phyloP scores from a whole-genome alignment of 2,329 filamentous ascomycete genomes.

The Apiospora marii region DNA sequence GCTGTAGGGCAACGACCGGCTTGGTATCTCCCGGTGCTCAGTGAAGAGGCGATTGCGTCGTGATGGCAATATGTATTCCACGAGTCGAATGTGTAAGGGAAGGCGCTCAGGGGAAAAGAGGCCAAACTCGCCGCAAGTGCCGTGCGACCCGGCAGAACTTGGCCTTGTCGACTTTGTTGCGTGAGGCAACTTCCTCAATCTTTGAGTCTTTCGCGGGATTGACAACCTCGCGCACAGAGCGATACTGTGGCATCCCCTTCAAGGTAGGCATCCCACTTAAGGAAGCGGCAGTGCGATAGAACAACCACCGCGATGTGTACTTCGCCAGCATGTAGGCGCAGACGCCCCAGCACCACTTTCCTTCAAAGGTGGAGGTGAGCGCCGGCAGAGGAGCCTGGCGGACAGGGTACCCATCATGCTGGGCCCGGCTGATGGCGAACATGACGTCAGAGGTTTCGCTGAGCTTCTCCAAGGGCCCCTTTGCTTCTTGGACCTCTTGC shows the following conservation, averaged over 20 bases:
- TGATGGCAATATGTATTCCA: conserved; percentile 36
- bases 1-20: too few relatives aligned
- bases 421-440: conserved; percentile 49
- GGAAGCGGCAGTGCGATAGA: conserved; percentile 47
- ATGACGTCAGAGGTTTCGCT: conserved; percentile 55
- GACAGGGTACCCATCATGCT: conserved; percentile 47
- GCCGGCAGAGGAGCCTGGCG: conserved; percentile 38
- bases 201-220: conserved; percentile 51
- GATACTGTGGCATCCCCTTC: conserved; percentile 36
- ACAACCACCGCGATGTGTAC: conserved; percentile 50
- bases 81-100: too few relatives aligned
- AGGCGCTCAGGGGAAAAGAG: background rate
- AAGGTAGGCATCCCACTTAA: conserved; percentile 42
- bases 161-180: conserved; percentile 46
- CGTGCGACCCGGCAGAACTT: conserved; percentile 42
- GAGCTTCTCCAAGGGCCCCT: conserved; percentile 41
- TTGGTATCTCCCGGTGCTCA: too few relatives aligned
- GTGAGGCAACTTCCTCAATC: conserved; percentile 44
- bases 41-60: conserved; percentile 65
- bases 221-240: conserved; percentile 50
- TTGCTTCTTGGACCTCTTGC: conserved; percentile 43
- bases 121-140: conserved; percentile 34
- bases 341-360: conserved; percentile 28
- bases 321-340: conserved; percentile 54
- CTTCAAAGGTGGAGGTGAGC: conserved; percentile 30